Base-by-base conservation (phyloP, 257 asterid genomes). In the Solanum chilense region DNA sequence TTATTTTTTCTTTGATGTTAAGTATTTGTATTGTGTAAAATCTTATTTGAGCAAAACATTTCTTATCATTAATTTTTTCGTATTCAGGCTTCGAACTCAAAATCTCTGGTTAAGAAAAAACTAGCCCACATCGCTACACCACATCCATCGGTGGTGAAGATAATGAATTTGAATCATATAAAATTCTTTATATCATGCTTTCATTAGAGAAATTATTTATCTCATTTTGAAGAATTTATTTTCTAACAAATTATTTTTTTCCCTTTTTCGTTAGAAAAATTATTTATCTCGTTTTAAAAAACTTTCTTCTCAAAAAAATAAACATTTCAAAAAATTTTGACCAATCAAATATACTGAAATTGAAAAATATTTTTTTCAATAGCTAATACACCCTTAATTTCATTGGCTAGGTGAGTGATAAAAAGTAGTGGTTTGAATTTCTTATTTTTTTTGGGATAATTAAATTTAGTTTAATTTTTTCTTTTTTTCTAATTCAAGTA, bases 21-120 rank as follows among this genome's bases (percentile, higher is more conserved):
- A 18, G 8, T 52, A 52, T 18, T 18, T 4, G 0, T 23, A 52
- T 6, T 2, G 11, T 6, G 1, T 37, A 37, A 5, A 6, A 37
- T 37, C 0, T 6, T 37, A 37, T 37, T 37, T 0, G 39, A 37
- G 39, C 1, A 37, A 37, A 37, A 37, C 1, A 9, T 1, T 52
- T 0, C 0, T 3, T 16, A 16, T 0, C 9, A 52, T 16, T 6
- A 16, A 2, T 6, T 52, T 15, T 52, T 52, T 1, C 1, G 18
- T 52, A 52, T 2, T 6, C 9, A 52, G 3, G 0, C 0, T 41
- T 52, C 0, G 9, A 52, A 2, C 23, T 16, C 4, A 9, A 52
- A 4, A 52, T 2, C 62, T 52, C 11, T 7, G 2, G 1, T 52
- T 0, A 52, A 52, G 11, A 3, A 18, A 52, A 5, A 23, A 52